These are phyloP conservation scores for Musa itinerans DNA, from an alignment of 176 grass and related monocot species.

Conservation along the genomic window DNA sequence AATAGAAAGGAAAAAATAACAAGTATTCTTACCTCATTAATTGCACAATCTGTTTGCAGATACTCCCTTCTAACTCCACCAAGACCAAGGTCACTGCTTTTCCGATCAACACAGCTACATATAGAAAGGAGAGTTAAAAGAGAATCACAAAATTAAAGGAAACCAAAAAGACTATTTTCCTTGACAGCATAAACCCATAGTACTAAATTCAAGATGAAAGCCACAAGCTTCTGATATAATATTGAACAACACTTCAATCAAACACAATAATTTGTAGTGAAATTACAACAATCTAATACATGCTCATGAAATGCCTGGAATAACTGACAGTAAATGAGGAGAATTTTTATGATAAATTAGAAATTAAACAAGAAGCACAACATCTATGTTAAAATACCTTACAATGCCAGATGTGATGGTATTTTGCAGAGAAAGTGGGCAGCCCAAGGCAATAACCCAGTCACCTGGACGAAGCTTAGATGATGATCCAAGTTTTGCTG, in stretches of 20 bases:
- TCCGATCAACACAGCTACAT: slow-evolving; percentile 84
- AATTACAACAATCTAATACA: neutral
- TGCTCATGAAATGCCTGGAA: neutral
- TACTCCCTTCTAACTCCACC: slow-evolving; percentile 67
- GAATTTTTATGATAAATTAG: neutral
- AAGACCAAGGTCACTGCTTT: slow-evolving; percentile 84
- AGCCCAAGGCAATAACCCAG: slow-evolving; percentile 73
- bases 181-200: neutral
- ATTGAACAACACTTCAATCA: neutral
- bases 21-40: slow-evolving; percentile 44
- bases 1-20: neutral
- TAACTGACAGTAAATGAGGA: neutral
- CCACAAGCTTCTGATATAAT: neutral
- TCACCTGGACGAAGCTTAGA: slow-evolving; percentile 58
- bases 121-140: slow-evolving; percentile 5
- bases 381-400: slow-evolving; percentile 32
- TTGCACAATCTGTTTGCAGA: slow-evolving; percentile 91
- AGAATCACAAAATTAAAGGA: neutral
- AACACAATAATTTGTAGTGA: neutral
- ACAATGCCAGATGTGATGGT: slow-evolving; percentile 93
- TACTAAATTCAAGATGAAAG: neutral
- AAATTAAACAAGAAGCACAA: neutral
- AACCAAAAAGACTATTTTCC: neutral
- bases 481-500: slow-evolving; percentile 68
- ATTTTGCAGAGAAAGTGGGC: slow-evolving; percentile 73